Base-by-base conservation (phyloP, 148 eudicot species). In the Oxyria digyna region DNA sequence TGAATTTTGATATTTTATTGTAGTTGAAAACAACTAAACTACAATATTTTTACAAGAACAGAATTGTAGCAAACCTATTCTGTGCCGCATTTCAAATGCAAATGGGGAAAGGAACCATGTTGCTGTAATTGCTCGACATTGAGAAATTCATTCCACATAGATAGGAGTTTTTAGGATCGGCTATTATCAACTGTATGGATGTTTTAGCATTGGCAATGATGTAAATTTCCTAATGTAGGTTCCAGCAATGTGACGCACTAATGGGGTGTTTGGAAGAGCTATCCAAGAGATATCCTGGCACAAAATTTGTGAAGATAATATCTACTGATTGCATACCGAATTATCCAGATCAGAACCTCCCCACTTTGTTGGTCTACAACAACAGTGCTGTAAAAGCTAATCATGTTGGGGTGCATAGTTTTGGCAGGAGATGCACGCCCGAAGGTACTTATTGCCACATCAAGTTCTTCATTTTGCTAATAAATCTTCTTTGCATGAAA, bases 241-340 rank as follows among this genome's bases (percentile, higher is more conserved):
- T 81, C 71, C 77, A 93, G 29, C 96, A 78, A 57, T 88, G 96
- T 76, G 87, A 88, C 70, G 55, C 87, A 62, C 79, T 89, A 42
- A 71, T 91, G 85, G 78, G 73, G 59, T 84, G 89, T 69, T 76
- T 91, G 81, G 97, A 91, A 71, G 91, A 86, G 71, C 77, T 88
- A 57, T 82, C 97, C 17, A 81, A 74, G 74, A 86, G 78, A 79
- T 93, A 88, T 67, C 85, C 96, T 2, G 91, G 86, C 43, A 93
- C 98, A 29, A 93, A 93, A 46, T 89, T 93, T 81, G 98, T 93
- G 24, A 93, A 89, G 73, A 93, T 93, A 23, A 81, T 93, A 74
- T 93, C 98, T 42, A 93, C 98, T 5, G 98, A 93, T 33, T 93
- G 98, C 78, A 93, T 93, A 59, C 98, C 98, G 32, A 93, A 93